These are phyloP conservation scores for Mucuna pruriens DNA, from an alignment of 306 rosid genomes.

Conservation along the genomic window DNA sequence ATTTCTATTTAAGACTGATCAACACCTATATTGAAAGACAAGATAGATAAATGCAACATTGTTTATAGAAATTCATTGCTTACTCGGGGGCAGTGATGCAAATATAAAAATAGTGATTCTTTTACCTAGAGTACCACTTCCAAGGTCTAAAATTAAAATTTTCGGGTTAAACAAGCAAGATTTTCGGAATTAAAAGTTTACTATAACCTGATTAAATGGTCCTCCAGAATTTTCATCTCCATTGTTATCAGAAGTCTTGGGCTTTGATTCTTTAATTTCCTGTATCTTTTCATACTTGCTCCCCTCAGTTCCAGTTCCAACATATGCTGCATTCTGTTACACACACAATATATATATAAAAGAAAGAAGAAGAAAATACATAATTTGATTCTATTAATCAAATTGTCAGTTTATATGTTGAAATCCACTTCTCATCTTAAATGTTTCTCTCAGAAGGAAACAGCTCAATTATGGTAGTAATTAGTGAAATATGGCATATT, in stretches of 20 bases:
- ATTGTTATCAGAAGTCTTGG: slow-evolving; percentile 47
- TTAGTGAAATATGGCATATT: slow-evolving; percentile 22
- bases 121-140: not conserved
- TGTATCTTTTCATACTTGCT: slow-evolving; percentile 38
- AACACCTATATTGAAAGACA: not conserved
- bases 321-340: slow-evolving; percentile 44
- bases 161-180: slow-evolving; percentile 1
- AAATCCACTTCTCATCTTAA: not conserved
- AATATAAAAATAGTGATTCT: slow-evolving; percentile 3
- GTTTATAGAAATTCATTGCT: not conserved
- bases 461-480: not conserved
- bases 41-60: not conserved
- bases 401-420: slow-evolving; percentile 14
- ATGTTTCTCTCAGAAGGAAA: slow-evolving; percentile 23
- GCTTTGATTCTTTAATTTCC: slow-evolving; percentile 38
- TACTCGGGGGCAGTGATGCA: not conserved
- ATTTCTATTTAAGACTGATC: not conserved
- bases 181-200: slow-evolving; percentile 14
- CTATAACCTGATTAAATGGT: slow-evolving; percentile 66
- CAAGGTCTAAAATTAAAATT: not conserved
- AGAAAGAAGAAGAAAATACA: not conserved
- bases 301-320: slow-evolving; percentile 39
- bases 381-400: slow-evolving; percentile 12
- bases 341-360: not conserved
- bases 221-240: slow-evolving; percentile 56